Conservation (phyloP, 805 yeast species). For the Schizosaccharomyces cryophilus region DNA sequence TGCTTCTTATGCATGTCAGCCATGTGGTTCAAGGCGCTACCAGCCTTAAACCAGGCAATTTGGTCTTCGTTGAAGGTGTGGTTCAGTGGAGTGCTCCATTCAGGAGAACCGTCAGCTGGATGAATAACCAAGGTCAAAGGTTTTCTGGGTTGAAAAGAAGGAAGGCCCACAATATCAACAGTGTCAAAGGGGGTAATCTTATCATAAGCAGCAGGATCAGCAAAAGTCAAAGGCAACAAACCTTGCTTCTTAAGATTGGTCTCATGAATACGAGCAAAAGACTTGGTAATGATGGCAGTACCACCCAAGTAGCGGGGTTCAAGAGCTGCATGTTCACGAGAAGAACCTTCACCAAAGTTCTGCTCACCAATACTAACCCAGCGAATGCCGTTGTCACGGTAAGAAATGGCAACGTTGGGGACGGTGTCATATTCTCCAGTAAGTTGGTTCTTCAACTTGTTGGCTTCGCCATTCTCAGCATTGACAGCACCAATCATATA, state of each 20-base stretch:
- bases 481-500: constrained; percentile 92
- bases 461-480: constrained; percentile 90
- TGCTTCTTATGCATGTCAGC: constrained; percentile 18
- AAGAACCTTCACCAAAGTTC: constrained; percentile 97
- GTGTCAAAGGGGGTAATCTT: constrained; percentile 51
- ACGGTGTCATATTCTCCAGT: constrained; percentile 32
- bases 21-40: constrained; percentile 97
- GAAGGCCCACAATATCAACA: constrained; percentile 45
- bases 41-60: constrained; percentile 96
- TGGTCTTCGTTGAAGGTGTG: constrained; percentile 94
- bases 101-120: constrained; percentile 43
- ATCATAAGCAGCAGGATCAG: constrained; percentile 74
- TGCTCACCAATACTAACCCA: constrained; percentile 96
- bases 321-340: constrained; percentile 95
- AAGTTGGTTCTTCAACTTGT: constrained; percentile 66
- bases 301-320: constrained; percentile 93
- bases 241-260: constrained; percentile 96
- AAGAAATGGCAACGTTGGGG: constrained; percentile 90
- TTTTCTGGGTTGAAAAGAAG: constrained; percentile 63
- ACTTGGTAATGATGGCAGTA: constrained; percentile 61
- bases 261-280: constrained; percentile 95
- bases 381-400: constrained; percentile 65
- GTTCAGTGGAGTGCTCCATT: constrained; percentile 70
- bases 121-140: constrained; percentile 51
- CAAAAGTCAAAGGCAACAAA: constrained; percentile 82